Percentiles rank a stretch among this genome's conserved stretches.
phyloP scores from a whole-genome alignment of 2,329 filamentous ascomycete species.

The Penicillium freii region DNA sequence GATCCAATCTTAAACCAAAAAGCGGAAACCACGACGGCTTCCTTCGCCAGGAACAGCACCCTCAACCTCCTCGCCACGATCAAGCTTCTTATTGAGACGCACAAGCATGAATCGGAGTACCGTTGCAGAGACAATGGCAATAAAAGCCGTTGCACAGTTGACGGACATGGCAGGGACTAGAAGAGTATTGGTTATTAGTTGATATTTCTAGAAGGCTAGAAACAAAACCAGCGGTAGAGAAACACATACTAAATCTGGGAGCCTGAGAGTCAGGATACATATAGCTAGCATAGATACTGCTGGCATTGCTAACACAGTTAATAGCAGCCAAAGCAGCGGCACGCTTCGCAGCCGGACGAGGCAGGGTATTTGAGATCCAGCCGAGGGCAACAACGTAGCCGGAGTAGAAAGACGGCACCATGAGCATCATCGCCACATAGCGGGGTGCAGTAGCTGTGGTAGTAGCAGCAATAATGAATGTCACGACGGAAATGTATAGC shows the following conservation, averaged over 20 bases:
- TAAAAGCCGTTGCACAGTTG: conserved; percentile 63
- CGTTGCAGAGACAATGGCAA: conserved; percentile 64
- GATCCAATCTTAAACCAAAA: conserved; percentile 51
- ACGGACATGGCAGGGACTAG: conserved; percentile 62
- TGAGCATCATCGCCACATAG: conserved; percentile 71
- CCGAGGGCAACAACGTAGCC: conserved; percentile 66
- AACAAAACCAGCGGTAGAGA: conserved; percentile 40
- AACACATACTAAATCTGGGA: conserved; percentile 40
- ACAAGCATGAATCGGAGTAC: conserved; percentile 62
- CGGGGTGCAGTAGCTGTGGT: conserved; percentile 61
- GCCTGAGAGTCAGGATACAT: conserved; percentile 58
- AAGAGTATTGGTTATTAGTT: conserved; percentile 7
- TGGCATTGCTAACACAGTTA: conserved; percentile 69
- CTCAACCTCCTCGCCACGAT: conserved; percentile 58
- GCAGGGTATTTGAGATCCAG: conserved; percentile 75
- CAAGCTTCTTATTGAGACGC: conserved; percentile 67
- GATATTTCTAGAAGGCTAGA: neutral
- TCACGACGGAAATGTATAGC: conserved; percentile 59
- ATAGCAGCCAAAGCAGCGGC: conserved; percentile 71
- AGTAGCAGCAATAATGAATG: conserved; percentile 67
- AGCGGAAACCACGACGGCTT: conserved; percentile 63
- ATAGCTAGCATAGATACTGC: conserved; percentile 68
- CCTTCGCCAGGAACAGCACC: conserved; percentile 58
- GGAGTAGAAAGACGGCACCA: conserved; percentile 63
- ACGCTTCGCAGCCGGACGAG: conserved; percentile 72